Conservation (phyloP, 345 rosid species). For the Euphorbia peplus region DNA sequence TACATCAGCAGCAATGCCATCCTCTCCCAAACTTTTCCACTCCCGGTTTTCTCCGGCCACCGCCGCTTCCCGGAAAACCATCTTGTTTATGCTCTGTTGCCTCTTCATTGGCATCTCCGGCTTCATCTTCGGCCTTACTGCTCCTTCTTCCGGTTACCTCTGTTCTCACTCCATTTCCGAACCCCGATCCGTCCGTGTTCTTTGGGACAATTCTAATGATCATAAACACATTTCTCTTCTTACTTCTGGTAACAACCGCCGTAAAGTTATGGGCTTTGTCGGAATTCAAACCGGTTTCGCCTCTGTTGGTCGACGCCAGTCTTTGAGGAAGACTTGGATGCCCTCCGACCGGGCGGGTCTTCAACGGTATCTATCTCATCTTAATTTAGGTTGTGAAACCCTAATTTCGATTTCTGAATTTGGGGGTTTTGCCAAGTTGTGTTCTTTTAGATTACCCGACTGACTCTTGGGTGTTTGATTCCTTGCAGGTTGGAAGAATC, state of each 20-base stretch:
- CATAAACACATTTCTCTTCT: conserved; percentile 11
- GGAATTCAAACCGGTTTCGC: conserved; percentile 88
- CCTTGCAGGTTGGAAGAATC: conserved; percentile 75
- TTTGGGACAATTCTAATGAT: conserved; percentile 40
- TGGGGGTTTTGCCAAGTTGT: not conserved
- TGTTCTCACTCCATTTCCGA: conserved; percentile 16
- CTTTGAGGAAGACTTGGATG: conserved; percentile 86
- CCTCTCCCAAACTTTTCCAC: conserved; percentile 62
- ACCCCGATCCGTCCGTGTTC: conserved; percentile 57
- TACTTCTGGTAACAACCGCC: conserved; percentile 42
- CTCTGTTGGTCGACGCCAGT: conserved; percentile 59
- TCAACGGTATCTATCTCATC: conserved; percentile 47
- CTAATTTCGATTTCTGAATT: not conserved
- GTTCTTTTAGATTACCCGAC: not conserved
- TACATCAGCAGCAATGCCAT: conserved; percentile 54
- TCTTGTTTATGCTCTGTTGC: conserved; percentile 42
- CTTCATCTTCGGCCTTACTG: conserved; percentile 53
- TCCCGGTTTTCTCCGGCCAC: conserved; percentile 35
- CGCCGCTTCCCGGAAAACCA: conserved; percentile 44
- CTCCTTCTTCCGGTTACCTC: conserved; percentile 27
- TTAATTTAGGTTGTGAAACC: not conserved
- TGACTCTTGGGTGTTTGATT: not conserved
- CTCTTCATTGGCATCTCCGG: conserved; percentile 62
- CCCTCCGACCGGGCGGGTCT: conserved; percentile 79
- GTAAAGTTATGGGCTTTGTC: conserved; percentile 79